Conservation (phyloP, 2,329 filamentous ascomycete genomes). For the Exophiala alcalophila region DNA sequence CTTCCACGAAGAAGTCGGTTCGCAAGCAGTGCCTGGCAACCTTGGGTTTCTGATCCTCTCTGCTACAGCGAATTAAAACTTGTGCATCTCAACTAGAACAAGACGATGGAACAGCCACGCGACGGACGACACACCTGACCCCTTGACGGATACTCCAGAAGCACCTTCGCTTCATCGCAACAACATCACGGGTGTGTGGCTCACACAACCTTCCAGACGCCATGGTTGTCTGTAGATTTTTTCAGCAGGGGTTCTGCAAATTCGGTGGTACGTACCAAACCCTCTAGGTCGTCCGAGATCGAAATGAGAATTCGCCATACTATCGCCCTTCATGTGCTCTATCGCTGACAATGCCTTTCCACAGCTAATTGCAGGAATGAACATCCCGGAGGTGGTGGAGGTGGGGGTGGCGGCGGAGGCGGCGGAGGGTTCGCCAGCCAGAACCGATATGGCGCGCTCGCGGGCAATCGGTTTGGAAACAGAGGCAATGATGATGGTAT, state of each 20-base stretch:
- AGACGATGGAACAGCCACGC: no score
- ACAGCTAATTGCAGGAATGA: slow-evolving; percentile 59
- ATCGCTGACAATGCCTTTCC: neutral
- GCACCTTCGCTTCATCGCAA: no score
- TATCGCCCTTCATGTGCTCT: neutral
- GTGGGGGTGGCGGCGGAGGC: neutral
- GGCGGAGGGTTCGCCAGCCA: slow-evolving; percentile 12
- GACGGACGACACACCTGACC: no score
- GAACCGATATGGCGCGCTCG: slow-evolving; percentile 25
- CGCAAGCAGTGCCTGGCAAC: no score
- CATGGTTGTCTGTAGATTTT: slow-evolving; percentile 61
- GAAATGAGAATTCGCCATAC: neutral
- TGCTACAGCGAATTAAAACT: no score
- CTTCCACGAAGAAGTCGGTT: no score
- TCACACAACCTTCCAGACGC: no score
- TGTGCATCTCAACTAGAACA: no score
- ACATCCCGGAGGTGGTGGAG: slow-evolving; percentile 52
- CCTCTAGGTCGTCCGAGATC: slow-evolving; percentile 23
- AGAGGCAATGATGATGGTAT: slow-evolving; percentile 18
- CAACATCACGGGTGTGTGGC: no score
- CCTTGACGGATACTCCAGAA: no score
- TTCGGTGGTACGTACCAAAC: slow-evolving; percentile 55
- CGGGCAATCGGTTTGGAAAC: slow-evolving; percentile 24
- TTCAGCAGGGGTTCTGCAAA: slow-evolving; percentile 62
- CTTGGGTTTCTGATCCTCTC: no score